Percentiles rank a stretch among this genome's conserved stretches.
These are phyloP conservation scores for Nevesoporus exiguus DNA, from an alignment of 768 basidiomycete species.

Conservation along the genomic window DNA sequence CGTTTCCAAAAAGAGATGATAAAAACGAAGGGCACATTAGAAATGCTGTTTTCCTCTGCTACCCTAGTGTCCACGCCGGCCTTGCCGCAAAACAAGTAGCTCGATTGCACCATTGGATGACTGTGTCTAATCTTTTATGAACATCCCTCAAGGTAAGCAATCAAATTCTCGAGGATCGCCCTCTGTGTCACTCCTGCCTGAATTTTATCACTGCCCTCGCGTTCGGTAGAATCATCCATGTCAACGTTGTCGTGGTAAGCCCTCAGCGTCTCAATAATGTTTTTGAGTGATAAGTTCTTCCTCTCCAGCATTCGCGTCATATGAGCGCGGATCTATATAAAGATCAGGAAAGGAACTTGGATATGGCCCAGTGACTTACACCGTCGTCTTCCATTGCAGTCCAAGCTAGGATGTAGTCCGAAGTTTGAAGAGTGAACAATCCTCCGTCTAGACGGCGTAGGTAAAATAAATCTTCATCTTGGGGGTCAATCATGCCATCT, in stretches of 20 bases:
- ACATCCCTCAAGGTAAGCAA: constrained; percentile 51
- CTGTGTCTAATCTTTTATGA: constrained; percentile 10
- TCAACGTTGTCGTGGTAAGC: constrained; percentile 74
- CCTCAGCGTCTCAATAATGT: constrained; percentile 68
- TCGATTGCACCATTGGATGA: constrained; percentile 3
- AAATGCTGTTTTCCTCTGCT: constrained; percentile 79
- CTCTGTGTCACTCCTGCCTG: constrained; percentile 51
- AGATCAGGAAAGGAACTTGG: constrained; percentile 5
- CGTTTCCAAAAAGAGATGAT: constrained; percentile 84
- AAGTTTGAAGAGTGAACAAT: constrained; percentile 81
- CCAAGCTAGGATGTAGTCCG: constrained; percentile 96
- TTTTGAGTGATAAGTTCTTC: constrained; percentile 63
- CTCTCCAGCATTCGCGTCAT: constrained; percentile 71
- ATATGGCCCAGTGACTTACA: constrained; percentile 43
- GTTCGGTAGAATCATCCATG: constrained; percentile 38
- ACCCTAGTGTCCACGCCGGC: constrained; percentile 30
- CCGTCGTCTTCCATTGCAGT: constrained; percentile 97
- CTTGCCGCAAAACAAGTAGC: constrained; percentile 16
- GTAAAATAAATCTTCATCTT: constrained; percentile 77
- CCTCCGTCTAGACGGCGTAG: constrained; percentile 85
- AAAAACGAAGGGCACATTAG: constrained; percentile 80
- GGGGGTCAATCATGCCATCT: constrained; percentile 53
- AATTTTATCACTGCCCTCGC: constrained; percentile 27
- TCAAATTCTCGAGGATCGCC: constrained; percentile 66
- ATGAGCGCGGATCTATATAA: constrained; percentile 72